phyloP scores from a whole-genome alignment of 805 yeast genomes.

The Danielozyma ontarioensis region DNA sequence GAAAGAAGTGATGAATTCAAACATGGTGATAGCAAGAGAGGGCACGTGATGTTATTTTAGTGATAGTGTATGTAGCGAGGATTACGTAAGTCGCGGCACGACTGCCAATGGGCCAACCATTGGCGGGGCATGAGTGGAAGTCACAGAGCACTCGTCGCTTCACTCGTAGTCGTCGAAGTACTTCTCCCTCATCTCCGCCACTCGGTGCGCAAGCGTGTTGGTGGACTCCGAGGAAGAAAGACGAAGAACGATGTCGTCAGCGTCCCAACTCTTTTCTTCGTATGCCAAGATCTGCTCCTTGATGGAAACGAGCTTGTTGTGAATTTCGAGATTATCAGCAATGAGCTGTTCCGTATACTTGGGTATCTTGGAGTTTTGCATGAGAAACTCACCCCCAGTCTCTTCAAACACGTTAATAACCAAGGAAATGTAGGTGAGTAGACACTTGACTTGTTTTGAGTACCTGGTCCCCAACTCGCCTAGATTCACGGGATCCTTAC shows the following conservation, averaged over 20 bases:
- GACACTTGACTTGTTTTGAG: slow-evolving; percentile 10
- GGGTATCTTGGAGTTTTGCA: slow-evolving; percentile 36
- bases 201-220: slow-evolving; percentile 18
- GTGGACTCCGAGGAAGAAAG: slow-evolving; percentile 11
- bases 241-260: slow-evolving; percentile 33
- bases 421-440: slow-evolving; percentile 24
- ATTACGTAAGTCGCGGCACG: too few species aligned
- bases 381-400: slow-evolving; percentile 26
- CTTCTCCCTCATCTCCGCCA: slow-evolving; percentile 20
- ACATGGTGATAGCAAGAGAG: not conserved
- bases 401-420: slow-evolving; percentile 24
- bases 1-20: slow-evolving; percentile 8
- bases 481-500: slow-evolving; percentile 29
- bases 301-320: slow-evolving; percentile 14
- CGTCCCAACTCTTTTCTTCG: slow-evolving; percentile 34
- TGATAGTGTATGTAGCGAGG: too few species aligned
- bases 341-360: slow-evolving; percentile 21
- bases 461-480: slow-evolving; percentile 23
- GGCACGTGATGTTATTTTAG: too few species aligned
- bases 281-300: slow-evolving; percentile 23
- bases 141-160: too few species aligned
- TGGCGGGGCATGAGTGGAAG: too few species aligned
- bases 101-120: too few species aligned
- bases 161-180: slow-evolving; percentile 20
- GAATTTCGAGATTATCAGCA: slow-evolving; percentile 13